These are phyloP conservation scores for Litsea cubeba DNA, from an alignment of 164 flowering plant species.

Conservation along the genomic window DNA sequence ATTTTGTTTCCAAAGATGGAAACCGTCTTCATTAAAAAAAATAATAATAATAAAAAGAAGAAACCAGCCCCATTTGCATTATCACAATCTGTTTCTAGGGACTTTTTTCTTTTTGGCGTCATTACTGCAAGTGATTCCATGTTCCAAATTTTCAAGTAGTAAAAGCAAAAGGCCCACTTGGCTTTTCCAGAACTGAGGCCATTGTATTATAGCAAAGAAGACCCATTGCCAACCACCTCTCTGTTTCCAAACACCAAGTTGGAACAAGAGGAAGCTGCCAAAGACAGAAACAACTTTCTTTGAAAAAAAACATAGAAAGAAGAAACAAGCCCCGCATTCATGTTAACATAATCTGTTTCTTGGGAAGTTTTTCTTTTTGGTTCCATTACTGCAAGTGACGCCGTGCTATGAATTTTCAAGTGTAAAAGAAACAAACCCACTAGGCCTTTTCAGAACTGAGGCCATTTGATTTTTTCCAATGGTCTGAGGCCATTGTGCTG, in stretches of 20 bases:
- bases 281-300: no score
- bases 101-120: conserved; percentile 60
- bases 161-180: conserved; percentile 16
- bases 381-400: no score
- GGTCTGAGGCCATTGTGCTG: conserved; percentile 39
- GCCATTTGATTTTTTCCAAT: conserved; percentile 23
- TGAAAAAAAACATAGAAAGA: no score
- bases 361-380: no score
- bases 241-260: conserved; percentile 20
- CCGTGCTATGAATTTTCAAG: no score
- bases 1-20: conserved; percentile 58
- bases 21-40: no score
- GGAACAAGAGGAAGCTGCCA: conserved; percentile 26
- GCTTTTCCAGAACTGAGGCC: conserved; percentile 29
- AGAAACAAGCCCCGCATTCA: no score
- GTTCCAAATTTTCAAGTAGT: conserved; percentile 34
- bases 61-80: conserved; percentile 74
- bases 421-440: no score
- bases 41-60: background rate
- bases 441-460: background rate
- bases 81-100: conserved; percentile 67
- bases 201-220: conserved; percentile 29
- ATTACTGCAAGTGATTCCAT: conserved; percentile 42
- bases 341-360: no score
- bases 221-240: conserved; percentile 25